These are phyloP conservation scores for Dactylellina cionopaga DNA, from an alignment of 2,329 filamentous ascomycete genomes.

Conservation along the genomic window DNA sequence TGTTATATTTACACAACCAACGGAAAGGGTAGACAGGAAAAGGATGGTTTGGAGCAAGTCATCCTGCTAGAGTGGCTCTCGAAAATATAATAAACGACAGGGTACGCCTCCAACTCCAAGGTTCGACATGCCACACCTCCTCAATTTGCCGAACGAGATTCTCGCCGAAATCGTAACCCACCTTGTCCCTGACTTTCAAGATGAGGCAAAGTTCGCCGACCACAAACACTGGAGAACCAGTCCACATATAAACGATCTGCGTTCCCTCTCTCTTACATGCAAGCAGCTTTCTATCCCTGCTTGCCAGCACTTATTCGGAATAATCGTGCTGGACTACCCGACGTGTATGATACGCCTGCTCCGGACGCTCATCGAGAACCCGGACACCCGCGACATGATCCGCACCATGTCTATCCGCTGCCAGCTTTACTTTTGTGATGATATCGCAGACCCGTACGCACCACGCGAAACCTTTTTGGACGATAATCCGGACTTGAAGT, in stretches of 20 bases:
- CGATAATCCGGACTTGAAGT: constrained; percentile 31
- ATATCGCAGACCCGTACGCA: constrained; percentile 17
- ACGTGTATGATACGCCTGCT: constrained; percentile 42
- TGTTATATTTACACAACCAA: too few species aligned
- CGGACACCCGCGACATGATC: constrained; percentile 16
- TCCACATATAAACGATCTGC: constrained; percentile 21
- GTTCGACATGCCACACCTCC: neutral
- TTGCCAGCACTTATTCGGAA: constrained; percentile 14
- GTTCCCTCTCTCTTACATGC: constrained; percentile 28
- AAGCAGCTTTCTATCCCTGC: constrained; percentile 21
- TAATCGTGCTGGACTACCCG: constrained; percentile 27
- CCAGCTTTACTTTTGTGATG: constrained; percentile 11
- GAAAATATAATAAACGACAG: too few species aligned
- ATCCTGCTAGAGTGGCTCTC: too few species aligned
- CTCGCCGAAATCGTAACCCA: constrained; percentile 14
- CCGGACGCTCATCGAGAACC: constrained; percentile 38
- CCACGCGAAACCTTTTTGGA: constrained; percentile 45
- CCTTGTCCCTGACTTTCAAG: constrained; percentile 21
- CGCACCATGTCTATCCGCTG: constrained; percentile 34
- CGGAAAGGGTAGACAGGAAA: too few species aligned
- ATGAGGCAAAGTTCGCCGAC: neutral
- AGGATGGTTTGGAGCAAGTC: too few species aligned
- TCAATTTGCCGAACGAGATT: constrained; percentile 32
- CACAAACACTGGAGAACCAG: constrained; percentile 18
- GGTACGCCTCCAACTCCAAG: too few species aligned